Percentiles rank a stretch among this genome's conserved stretches.
Conservation (phyloP, 805 yeast genomes). For the Starmerella cellae region DNA sequence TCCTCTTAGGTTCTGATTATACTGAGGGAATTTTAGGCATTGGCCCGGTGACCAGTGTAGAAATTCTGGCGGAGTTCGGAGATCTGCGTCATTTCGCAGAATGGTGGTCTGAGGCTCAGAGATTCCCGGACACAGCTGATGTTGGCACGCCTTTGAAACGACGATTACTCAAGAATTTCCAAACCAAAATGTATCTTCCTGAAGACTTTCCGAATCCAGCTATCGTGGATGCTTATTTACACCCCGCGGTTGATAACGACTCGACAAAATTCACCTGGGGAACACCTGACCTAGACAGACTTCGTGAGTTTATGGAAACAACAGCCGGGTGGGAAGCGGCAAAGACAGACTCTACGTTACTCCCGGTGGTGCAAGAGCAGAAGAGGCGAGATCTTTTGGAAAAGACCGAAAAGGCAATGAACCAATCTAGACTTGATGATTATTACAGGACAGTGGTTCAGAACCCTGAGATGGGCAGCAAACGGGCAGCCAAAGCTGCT, state of each 20-base stretch:
- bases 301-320: slow-evolving; percentile 53
- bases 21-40: slow-evolving; percentile 85
- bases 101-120: slow-evolving; percentile 48
- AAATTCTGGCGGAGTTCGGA: slow-evolving; percentile 75
- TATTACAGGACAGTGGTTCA: slow-evolving; percentile 19
- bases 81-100: slow-evolving; percentile 30
- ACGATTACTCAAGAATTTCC: slow-evolving; percentile 43
- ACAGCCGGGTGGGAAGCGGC: slow-evolving; percentile 71
- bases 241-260: slow-evolving; percentile 79
- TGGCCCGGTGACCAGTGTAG: slow-evolving; percentile 90
- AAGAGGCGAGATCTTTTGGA: slow-evolving; percentile 31
- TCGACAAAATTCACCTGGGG: slow-evolving; percentile 80
- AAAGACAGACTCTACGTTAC: slow-evolving; percentile 64
- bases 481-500: slow-evolving; percentile 21
- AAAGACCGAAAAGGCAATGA: slow-evolving; percentile 9
- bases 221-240: slow-evolving; percentile 58
- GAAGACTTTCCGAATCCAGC: slow-evolving; percentile 55
- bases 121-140: slow-evolving; percentile 23
- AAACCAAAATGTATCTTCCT: slow-evolving; percentile 46
- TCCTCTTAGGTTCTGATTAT: slow-evolving; percentile 84
- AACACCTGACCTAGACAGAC: slow-evolving; percentile 63
- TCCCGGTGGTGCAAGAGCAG: slow-evolving; percentile 73
- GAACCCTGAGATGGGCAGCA: slow-evolving; percentile 22
- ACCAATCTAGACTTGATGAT: slow-evolving; percentile 21
- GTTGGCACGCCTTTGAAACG: slow-evolving; percentile 33